Evolutionary conservation across 352 stramenopile genomes (phyloP).

Genomic region (Pythium myriotylum): DNA sequence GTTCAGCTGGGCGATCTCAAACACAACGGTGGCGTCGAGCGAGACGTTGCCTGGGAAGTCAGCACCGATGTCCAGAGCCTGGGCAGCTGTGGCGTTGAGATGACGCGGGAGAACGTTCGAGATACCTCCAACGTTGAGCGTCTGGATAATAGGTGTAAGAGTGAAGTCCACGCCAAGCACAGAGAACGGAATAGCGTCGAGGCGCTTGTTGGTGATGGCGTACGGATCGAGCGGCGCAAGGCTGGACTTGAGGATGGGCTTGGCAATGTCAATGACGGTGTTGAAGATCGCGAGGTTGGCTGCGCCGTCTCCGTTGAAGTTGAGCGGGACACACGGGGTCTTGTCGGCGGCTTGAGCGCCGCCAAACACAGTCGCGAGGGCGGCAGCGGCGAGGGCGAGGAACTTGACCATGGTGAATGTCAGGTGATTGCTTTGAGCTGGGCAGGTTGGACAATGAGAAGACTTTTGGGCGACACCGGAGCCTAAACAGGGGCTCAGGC

Average conservation of each 20-base stretch:
- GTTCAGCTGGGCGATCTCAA: slow-evolving; percentile 58
- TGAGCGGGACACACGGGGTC: slow-evolving; percentile 40
- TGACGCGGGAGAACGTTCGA: slow-evolving; percentile 44
- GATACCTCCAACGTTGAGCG: slow-evolving; percentile 47
- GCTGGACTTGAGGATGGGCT: slow-evolving; percentile 32
- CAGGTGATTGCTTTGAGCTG: slow-evolving; percentile 11
- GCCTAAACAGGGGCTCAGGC: background rate
- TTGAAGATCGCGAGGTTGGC: slow-evolving; percentile 51
- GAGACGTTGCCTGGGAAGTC: slow-evolving; percentile 45
- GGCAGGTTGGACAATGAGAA: slow-evolving; percentile 25
- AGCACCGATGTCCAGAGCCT: slow-evolving; percentile 43
- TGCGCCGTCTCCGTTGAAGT: slow-evolving; percentile 43
- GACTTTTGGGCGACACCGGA: background rate
- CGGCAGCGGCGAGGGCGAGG: slow-evolving; percentile 32
- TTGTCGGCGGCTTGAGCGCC: slow-evolving; percentile 28
- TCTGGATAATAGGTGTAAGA: slow-evolving; percentile 54
- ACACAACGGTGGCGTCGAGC: slow-evolving; percentile 36
- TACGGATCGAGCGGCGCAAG: slow-evolving; percentile 39
- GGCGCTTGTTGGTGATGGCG: slow-evolving; percentile 38
- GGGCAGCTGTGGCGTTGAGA: slow-evolving; percentile 48
- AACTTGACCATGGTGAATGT: slow-evolving; percentile 42
- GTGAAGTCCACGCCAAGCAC: slow-evolving; percentile 55
- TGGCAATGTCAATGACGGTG: slow-evolving; percentile 43
- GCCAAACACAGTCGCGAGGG: slow-evolving; percentile 19
- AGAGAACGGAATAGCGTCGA: slow-evolving; percentile 48